These are phyloP conservation scores for Triangularia verruculosa DNA, from an alignment of 2,329 filamentous ascomycete species.

Conservation along the genomic window DNA sequence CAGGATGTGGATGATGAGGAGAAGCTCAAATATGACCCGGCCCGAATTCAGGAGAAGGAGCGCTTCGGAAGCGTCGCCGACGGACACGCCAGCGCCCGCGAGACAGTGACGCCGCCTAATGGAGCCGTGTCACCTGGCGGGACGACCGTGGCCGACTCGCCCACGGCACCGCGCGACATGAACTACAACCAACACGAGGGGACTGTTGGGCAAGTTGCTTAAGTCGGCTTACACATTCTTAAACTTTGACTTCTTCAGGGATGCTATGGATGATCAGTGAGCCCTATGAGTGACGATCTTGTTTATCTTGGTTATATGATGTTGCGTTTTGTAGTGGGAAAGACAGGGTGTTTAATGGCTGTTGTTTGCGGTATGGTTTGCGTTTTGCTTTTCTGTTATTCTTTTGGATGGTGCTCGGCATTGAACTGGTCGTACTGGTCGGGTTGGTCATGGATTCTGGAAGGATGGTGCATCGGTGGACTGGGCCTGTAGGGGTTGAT, in stretches of 20 bases:
- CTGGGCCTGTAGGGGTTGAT: neutral
- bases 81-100: neutral
- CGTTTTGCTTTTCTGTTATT: neutral
- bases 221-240: neutral
- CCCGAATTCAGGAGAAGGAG: neutral
- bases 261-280: neutral
- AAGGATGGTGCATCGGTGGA: neutral
- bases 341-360: neutral
- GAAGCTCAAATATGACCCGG: constrained; percentile 6
- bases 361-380: neutral
- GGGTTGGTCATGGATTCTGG: neutral
- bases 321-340: neutral
- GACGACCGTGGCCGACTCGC: neutral
- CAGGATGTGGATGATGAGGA: constrained; percentile 23
- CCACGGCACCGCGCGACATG: neutral
- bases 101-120: neutral
- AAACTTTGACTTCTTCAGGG: neutral
- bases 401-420: neutral
- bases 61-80: neutral
- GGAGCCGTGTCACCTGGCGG: neutral
- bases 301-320: neutral
- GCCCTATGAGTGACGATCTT: neutral
- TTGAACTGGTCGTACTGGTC: neutral
- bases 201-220: neutral
- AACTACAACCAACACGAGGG: neutral